Evolutionary conservation across 2,329 filamentous ascomycete genomes (phyloP).

Genomic region (Fusarium sarcochroum): DNA sequence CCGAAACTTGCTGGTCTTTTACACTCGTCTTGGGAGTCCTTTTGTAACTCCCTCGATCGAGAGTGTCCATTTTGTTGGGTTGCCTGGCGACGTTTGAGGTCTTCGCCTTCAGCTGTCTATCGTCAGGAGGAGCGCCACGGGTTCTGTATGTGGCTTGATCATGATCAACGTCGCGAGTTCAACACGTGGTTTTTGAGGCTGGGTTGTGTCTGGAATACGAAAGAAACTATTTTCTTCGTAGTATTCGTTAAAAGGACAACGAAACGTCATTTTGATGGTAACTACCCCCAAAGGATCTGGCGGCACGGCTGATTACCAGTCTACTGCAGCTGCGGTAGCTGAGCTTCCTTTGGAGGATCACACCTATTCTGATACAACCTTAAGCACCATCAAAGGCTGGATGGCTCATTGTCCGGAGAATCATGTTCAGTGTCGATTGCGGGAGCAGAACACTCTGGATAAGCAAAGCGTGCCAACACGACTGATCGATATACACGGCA

Average conservation of each 20-base stretch:
- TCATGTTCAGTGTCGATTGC: background rate
- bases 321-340: background rate
- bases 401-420: background rate
- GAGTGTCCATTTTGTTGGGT: slow-evolving; percentile 2
- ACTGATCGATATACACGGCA: background rate
- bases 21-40: background rate
- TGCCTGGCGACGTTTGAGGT: background rate
- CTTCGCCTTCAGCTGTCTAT: background rate
- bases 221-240: too few species aligned
- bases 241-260: too few species aligned
- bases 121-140: background rate
- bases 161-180: too few species aligned
- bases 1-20: background rate
- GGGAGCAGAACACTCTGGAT: background rate
- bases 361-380: background rate
- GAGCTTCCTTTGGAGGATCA: background rate
- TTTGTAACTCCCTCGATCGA: background rate
- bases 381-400: background rate
- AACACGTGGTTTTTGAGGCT: too few species aligned
- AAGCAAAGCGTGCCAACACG: background rate
- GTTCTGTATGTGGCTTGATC: background rate
- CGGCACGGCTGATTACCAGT: background rate
- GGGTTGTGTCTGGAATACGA: too few species aligned
- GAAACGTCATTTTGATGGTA: too few species aligned
- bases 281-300: too few species aligned